Base-by-base conservation (phyloP, 1,139 yeast genomes). In the Pneumocystis carinii region DNA sequence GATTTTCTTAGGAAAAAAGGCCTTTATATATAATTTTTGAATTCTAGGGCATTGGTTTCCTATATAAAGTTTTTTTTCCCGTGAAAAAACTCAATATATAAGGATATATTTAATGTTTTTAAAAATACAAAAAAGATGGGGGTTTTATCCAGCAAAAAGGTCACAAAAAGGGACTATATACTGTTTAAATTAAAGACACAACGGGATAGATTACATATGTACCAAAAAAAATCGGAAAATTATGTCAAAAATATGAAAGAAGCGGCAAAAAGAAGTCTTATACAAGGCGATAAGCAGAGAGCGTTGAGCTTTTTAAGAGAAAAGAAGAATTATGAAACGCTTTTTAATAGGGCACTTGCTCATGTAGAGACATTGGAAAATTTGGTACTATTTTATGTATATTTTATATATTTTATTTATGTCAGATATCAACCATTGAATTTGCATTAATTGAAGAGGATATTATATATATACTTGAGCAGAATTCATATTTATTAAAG, bases 361-460 rank as follows among this genome's bases (percentile, higher is more conserved):
- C 97, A 92, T 73, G 76, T 90, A 39, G 86, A 83, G 64, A 87
- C 87, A 61, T 75, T 92, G 56, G 97, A 90, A 71, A 78, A 79
- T 63, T 77, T 87, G 61, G 70, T 69, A 59, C 42, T 66, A 35
- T 41, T 19, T 2, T 58, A 5, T 42, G 6, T 27, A 14, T 24
- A 29, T 29, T 6, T 48, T 10, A 12, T 19, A 8, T 58, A 42
- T 35, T 41, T 24, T n/a, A 27, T 19, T 41, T 14, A 41, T 7
- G 8, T 10, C 27, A 66, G 69, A 75, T 77, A 1, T 67, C 70
- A 55, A 71, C 87, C 39, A 86, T 92, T 58, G 97, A 92, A 74
- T 90, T 87, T 75, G 92, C 95, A 69, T 75, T 87, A 66, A 85
- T 92, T 53, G 97, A 90, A 72, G 84, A 84, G 68, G 96, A 89